phyloP scores from a whole-genome alignment of 345 rosid genomes.

The Sisymbrium irio region DNA sequence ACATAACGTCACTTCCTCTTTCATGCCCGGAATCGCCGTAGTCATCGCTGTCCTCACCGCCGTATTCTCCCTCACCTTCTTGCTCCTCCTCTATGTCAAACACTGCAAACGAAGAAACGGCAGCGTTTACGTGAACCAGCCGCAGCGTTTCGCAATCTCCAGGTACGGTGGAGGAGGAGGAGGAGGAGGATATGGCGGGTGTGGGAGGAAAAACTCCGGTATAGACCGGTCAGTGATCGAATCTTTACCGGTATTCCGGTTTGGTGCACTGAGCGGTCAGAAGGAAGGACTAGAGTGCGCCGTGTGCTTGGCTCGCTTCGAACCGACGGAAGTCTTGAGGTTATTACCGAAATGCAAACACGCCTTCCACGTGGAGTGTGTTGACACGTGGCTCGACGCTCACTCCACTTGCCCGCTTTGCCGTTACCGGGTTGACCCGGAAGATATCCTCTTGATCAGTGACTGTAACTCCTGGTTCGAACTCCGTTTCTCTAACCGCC shows the following conservation, averaged over 20 bases:
- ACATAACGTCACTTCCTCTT: conserved; percentile 33
- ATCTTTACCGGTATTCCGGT: conserved; percentile 79
- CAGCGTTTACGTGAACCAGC: conserved; percentile 21
- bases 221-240: conserved; percentile 69
- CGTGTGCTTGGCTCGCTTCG: conserved; percentile 68
- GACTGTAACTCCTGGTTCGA: conserved; percentile 35
- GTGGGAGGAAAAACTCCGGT: conserved; percentile 71
- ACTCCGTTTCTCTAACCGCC: conserved; percentile 19
- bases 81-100: conserved; percentile 75
- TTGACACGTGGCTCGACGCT: conserved; percentile 94
- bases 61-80: conserved; percentile 65
- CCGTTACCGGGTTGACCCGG: conserved; percentile 86
- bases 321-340: conserved; percentile 55
- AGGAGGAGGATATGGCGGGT: not conserved
- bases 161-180: conserved; percentile 11
- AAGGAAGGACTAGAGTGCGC: conserved; percentile 87
- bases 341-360: conserved; percentile 86
- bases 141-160: conserved; percentile 20
- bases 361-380: conserved; percentile 91
- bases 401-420: conserved; percentile 97
- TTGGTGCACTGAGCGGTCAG: conserved; percentile 64
- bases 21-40: conserved; percentile 65
- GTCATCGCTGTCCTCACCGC: conserved; percentile 62
- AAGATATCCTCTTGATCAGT: conserved; percentile 63
- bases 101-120: conserved; percentile 55